A percentile compares a stretch with the other conserved stretches of the same genome.
phyloP scores from a whole-genome alignment of 208 protist genomes.

The Endotrypanum monterogeii region DNA sequence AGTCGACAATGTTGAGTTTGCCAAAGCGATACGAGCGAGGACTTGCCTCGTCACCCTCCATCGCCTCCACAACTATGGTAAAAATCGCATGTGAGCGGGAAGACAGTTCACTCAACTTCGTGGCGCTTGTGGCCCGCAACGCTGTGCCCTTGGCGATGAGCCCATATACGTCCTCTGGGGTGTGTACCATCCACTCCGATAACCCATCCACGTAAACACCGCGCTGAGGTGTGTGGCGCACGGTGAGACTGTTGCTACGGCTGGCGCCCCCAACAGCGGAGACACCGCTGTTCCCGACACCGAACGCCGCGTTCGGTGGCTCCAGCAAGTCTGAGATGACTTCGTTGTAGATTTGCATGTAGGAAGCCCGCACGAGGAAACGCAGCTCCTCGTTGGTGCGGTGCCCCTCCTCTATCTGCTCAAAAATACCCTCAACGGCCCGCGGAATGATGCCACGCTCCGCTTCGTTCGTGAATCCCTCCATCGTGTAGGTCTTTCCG shows the following conservation, averaged over 20 bases:
- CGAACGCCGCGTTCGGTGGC: slow-evolving; percentile 1
- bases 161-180: slow-evolving; percentile 90
- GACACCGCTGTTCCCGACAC: neutral
- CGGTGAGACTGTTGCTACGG: slow-evolving; percentile 27
- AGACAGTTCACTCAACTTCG: slow-evolving; percentile 92
- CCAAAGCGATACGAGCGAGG: slow-evolving; percentile 54
- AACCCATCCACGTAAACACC: slow-evolving; percentile 94
- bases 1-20: slow-evolving; percentile 91
- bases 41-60: slow-evolving; percentile 46
- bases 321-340: slow-evolving; percentile 82
- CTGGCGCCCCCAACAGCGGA: too few relatives aligned
- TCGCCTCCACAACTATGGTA: slow-evolving; percentile 67
- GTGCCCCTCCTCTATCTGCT: slow-evolving; percentile 33
- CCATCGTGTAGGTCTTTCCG: slow-evolving; percentile 92
- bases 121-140: slow-evolving; percentile 72
- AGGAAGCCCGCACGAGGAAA: slow-evolving; percentile 70
- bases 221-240: slow-evolving; percentile 75
- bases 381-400: slow-evolving; percentile 22
- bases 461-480: slow-evolving; percentile 81
- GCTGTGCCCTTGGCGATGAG: slow-evolving; percentile 83
- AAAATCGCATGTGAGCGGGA: slow-evolving; percentile 97
- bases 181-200: slow-evolving; percentile 89
- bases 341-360: slow-evolving; percentile 94
- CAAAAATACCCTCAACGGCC: slow-evolving; percentile 67
- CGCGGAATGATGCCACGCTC: slow-evolving; percentile 82